These are phyloP conservation scores for Rauvolfia tetraphylla DNA, from an alignment of 257 asterid species.

Conservation along the genomic window DNA sequence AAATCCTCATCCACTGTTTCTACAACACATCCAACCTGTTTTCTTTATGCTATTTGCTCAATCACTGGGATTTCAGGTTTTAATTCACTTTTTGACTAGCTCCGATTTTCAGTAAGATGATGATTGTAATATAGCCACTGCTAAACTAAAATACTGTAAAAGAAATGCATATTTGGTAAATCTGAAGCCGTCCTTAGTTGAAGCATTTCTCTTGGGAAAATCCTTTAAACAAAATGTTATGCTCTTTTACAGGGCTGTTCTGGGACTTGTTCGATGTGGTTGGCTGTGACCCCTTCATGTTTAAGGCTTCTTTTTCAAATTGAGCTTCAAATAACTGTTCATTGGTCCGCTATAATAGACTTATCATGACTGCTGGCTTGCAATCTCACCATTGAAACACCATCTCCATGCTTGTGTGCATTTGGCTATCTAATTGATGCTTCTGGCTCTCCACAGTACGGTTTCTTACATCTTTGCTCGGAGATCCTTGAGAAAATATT, in stretches of 20 bases:
- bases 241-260: neutral
- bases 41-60: neutral
- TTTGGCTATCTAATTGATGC: neutral
- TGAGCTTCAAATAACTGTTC: neutral
- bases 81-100: neutral
- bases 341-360: neutral
- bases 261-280: neutral
- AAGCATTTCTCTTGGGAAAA: neutral
- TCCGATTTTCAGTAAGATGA: neutral
- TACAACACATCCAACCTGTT: neutral
- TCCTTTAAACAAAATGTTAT: neutral
- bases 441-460: neutral
- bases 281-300: no score
- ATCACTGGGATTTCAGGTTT: neutral
- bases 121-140: neutral
- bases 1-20: neutral
- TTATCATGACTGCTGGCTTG: neutral
- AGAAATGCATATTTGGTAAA: neutral
- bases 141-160: neutral
- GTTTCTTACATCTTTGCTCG: neutral
- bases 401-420: neutral
- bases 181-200: neutral
- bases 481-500: neutral
- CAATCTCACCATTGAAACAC: neutral
- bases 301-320: neutral